These are phyloP conservation scores for Pezicula rhizophila DNA, from an alignment of 2,329 filamentous ascomycete genomes.

Conservation along the genomic window DNA sequence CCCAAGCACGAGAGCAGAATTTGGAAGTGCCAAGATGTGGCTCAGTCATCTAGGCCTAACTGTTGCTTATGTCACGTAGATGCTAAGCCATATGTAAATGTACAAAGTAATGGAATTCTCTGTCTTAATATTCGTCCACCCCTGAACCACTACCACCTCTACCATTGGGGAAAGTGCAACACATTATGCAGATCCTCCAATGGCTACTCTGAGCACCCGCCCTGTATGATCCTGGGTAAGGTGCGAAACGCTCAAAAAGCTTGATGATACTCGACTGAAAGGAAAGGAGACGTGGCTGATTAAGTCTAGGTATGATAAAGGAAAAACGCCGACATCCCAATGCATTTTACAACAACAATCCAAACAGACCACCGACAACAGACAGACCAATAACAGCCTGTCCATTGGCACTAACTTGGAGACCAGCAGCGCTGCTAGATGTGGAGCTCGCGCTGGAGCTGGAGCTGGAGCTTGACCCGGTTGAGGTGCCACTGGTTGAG, in stretches of 20 bases:
- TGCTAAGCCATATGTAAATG: neutral
- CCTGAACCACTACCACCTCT: neutral
- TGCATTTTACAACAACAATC: conserved; percentile 37
- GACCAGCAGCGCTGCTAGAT: conserved; percentile 28
- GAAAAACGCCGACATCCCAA: conserved; percentile 28
- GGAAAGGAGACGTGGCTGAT: conserved; percentile 27
- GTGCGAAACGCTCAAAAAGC: conserved; percentile 1
- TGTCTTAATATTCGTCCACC: neutral
- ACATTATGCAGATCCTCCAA: neutral
- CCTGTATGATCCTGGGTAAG: neutral
- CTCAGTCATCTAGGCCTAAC: too few relatives aligned
- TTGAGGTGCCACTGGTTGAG: conserved; percentile 30
- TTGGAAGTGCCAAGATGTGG: too few relatives aligned
- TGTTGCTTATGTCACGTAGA: too few relatives aligned
- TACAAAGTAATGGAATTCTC: conserved; percentile 2
- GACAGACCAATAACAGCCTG: conserved; percentile 34
- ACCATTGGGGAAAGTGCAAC: neutral
- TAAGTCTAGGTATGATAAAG: conserved; percentile 28
- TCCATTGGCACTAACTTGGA: conserved; percentile 30
- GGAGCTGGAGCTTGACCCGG: conserved; percentile 24
- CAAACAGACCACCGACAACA: conserved; percentile 37
- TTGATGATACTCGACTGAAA: conserved; percentile 7
- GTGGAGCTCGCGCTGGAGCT: conserved; percentile 18
- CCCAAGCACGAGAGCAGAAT: neutral
- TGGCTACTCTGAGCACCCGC: neutral